Conservation (phyloP, 2,329 filamentous ascomycete species). For the Aspergillus sp. region DNA sequence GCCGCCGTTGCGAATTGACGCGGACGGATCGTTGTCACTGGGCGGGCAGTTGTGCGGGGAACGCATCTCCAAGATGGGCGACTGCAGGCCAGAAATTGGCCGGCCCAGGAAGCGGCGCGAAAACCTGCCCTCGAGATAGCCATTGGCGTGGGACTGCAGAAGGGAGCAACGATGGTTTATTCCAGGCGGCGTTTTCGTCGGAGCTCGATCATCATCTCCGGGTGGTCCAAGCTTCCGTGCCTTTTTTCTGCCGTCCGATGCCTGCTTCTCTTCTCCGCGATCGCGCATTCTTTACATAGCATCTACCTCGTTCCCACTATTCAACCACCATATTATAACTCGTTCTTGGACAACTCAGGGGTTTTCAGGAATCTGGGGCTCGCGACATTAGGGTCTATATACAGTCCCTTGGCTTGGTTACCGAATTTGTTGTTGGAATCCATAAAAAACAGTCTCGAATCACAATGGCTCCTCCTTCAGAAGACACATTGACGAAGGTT, state of each 20-base stretch:
- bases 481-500: conserved; percentile 43
- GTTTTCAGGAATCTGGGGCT: not conserved
- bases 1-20: conserved; percentile 35
- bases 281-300: not conserved
- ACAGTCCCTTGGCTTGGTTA: not conserved
- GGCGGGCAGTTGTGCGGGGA: conserved; percentile 28
- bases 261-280: conserved; percentile 6
- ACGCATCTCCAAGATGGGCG: conserved; percentile 34
- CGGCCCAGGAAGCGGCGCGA: conserved; percentile 35
- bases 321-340: not conserved
- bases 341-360: not conserved
- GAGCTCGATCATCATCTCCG: conserved; percentile 28
- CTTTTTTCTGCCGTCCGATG: conserved; percentile 22
- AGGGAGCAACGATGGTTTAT: conserved; percentile 11
- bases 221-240: conserved; percentile 41
- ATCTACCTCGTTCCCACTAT: not conserved
- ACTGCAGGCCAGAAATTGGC: conserved; percentile 25
- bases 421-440: too few relatives aligned
- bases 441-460: too few relatives aligned
- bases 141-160: conserved; percentile 24
- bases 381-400: too few relatives aligned
- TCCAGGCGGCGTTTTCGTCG: conserved; percentile 29
- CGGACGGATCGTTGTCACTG: conserved; percentile 21
- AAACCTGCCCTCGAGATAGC: conserved; percentile 30
- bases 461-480: conserved; percentile 34